Conservation (phyloP, 148 eudicot genomes). For the Silene uniflora region DNA sequence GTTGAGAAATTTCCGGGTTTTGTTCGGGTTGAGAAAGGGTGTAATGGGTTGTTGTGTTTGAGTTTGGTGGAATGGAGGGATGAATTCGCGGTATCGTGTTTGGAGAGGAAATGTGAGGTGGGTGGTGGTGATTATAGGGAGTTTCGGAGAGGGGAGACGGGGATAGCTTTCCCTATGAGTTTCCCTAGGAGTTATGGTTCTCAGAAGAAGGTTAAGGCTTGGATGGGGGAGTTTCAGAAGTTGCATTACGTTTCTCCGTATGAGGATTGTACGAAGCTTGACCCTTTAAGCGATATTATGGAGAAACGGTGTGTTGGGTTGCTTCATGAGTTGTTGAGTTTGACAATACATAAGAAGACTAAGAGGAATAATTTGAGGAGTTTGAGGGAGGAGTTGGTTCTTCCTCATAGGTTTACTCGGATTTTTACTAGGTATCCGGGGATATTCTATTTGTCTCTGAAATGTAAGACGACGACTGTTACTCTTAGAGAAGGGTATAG, state of each 20-base stretch:
- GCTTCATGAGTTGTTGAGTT: constrained; percentile 77
- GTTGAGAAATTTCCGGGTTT: constrained; percentile 46
- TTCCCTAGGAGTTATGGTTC: constrained; percentile 88
- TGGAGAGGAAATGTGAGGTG: constrained; percentile 50
- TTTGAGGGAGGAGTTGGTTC: constrained; percentile 78
- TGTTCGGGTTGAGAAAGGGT: constrained; percentile 47
- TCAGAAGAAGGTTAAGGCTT: constrained; percentile 76
- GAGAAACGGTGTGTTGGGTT: constrained; percentile 94
- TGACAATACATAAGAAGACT: constrained; percentile 87
- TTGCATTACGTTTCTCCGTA: constrained; percentile 87
- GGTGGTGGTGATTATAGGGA: constrained; percentile 36
- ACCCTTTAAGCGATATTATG: constrained; percentile 75
- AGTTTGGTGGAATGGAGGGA: constrained; percentile 56
- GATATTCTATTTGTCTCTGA: constrained; percentile 83
- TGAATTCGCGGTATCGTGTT: constrained; percentile 60
- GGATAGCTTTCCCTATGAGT: constrained; percentile 62
- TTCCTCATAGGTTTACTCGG: constrained; percentile 87
- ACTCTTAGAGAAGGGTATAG: constrained; percentile 74
- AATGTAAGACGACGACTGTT: constrained; percentile 93
- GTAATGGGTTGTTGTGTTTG: constrained; percentile 49
- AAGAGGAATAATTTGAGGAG: constrained; percentile 65
- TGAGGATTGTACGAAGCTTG: constrained; percentile 65
- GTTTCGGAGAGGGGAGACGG: constrained; percentile 58
- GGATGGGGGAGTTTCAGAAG: constrained; percentile 99
- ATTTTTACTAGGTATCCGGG: constrained; percentile 92